These are phyloP conservation scores for Elongisporangium undulatum DNA, from an alignment of 352 stramenopile species.

Conservation along the genomic window DNA sequence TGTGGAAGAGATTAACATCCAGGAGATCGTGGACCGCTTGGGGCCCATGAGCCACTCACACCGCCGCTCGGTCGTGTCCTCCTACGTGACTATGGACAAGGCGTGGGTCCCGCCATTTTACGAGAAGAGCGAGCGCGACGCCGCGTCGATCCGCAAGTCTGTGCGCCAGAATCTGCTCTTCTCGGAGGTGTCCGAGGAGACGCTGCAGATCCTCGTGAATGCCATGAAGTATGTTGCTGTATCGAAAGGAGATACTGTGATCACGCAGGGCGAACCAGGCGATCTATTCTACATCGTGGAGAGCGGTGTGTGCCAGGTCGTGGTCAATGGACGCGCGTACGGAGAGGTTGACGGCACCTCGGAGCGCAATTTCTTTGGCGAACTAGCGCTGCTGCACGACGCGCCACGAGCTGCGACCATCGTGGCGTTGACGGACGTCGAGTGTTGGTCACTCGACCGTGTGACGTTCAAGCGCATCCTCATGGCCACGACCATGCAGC, in stretches of 20 bases:
- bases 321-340: slow-evolving; percentile 53
- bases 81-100: slow-evolving; percentile 37
- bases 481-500: slow-evolving; percentile 66
- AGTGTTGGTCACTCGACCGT: slow-evolving; percentile 87
- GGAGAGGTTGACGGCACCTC: slow-evolving; percentile 55
- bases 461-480: slow-evolving; percentile 68
- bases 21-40: slow-evolving; percentile 30
- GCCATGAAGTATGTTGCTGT: slow-evolving; percentile 66
- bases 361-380: slow-evolving; percentile 82
- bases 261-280: slow-evolving; percentile 72
- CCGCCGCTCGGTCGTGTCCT: slow-evolving; percentile 55
- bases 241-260: slow-evolving; percentile 39
- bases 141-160: slow-evolving; percentile 45
- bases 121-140: slow-evolving; percentile 46
- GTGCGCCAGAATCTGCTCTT: slow-evolving; percentile 67
- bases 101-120: slow-evolving; percentile 51
- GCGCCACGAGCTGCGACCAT: slow-evolving; percentile 87
- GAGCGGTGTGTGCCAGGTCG: slow-evolving; percentile 75
- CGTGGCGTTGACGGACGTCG: slow-evolving; percentile 46
- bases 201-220: slow-evolving; percentile 56
- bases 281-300: slow-evolving; percentile 92
- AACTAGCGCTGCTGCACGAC: slow-evolving; percentile 93
- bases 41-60: slow-evolving; percentile 27
- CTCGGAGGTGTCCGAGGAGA: slow-evolving; percentile 59
- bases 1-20: slow-evolving; percentile 40